Conservation (phyloP, 495 filamentous ascomycete species). For the Neurospora sp. region DNA sequence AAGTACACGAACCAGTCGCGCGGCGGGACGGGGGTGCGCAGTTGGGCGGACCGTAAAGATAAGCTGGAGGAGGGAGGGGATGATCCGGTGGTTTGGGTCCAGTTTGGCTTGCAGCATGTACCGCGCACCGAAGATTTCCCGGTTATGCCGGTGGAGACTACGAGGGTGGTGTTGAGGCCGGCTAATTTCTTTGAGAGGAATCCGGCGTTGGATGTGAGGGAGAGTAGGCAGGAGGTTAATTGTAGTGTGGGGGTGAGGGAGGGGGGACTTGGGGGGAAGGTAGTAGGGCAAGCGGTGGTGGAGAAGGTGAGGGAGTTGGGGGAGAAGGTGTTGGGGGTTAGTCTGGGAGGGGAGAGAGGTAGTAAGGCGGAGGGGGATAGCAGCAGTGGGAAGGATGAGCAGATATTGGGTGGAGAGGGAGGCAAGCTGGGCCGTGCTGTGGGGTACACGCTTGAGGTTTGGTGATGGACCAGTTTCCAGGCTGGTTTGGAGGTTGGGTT, state of each 20-base stretch:
- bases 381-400: neutral
- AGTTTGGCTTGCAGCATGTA: slow-evolving; percentile 52
- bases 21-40: slow-evolving; percentile 15
- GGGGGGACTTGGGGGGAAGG: neutral
- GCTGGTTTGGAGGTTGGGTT: too few relatives aligned
- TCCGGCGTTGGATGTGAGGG: slow-evolving; percentile 65
- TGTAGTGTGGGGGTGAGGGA: slow-evolving; percentile 22
- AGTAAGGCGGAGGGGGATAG: neutral
- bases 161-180: slow-evolving; percentile 50
- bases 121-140: slow-evolving; percentile 52
- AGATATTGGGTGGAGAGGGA: neutral
- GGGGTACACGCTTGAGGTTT: neutral
- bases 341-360: neutral
- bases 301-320: neutral
- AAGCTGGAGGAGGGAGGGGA: slow-evolving; percentile 10
- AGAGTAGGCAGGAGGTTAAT: slow-evolving; percentile 39
- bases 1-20: slow-evolving; percentile 72
- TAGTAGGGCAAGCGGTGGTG: neutral
- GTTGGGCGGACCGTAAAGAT: slow-evolving; percentile 14
- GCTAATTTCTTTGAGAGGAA: slow-evolving; percentile 68
- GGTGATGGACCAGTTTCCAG: too few relatives aligned
- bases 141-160: slow-evolving; percentile 35
- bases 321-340: neutral
- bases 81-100: slow-evolving; percentile 47
- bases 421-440: neutral